phyloP scores from a whole-genome alignment of 1,284 basidiomycete species.

The Earliella scabrosa region DNA sequence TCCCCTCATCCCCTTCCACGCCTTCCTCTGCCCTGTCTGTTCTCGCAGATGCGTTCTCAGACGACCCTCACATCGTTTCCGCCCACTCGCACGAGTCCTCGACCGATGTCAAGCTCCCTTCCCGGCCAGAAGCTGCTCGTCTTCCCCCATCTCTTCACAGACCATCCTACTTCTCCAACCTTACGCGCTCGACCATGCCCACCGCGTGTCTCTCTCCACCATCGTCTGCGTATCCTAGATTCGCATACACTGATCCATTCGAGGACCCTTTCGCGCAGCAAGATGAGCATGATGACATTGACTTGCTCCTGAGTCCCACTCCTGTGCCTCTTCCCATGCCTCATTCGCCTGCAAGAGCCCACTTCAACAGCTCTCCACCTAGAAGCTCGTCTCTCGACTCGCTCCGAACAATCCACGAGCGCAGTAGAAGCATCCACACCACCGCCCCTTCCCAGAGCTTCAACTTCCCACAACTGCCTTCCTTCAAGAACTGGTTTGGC shows the following conservation, averaged over 20 bases:
- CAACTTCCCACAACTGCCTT: constrained; percentile 28
- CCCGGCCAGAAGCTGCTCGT: constrained; percentile 49
- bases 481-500: constrained; percentile 58
- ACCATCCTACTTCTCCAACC: constrained; percentile 59
- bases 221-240: constrained; percentile 13
- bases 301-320: constrained; percentile 36
- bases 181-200: constrained; percentile 67
- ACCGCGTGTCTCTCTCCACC: constrained; percentile 56
- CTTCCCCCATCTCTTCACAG: constrained; percentile 45
- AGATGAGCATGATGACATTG: constrained; percentile 28
- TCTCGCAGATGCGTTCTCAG: constrained; percentile 45
- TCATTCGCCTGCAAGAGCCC: constrained; percentile 32
- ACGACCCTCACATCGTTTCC: constrained; percentile 38
- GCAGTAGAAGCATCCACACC: constrained; percentile 37
- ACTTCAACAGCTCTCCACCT: constrained; percentile 29
- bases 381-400: constrained; percentile 61
- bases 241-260: constrained; percentile 38
- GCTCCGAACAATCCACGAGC: constrained; percentile 59
- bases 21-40: constrained; percentile 34
- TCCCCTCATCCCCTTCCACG: constrained; percentile 26
- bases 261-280: constrained; percentile 28
- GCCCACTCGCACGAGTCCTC: constrained; percentile 22
- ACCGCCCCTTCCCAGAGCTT: constrained; percentile 29
- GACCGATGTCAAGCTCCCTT: constrained; percentile 31
- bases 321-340: constrained; percentile 32